These are phyloP conservation scores for Ambrosiella cleistominuta DNA, from an alignment of 2,329 filamentous ascomycete species.

Conservation along the genomic window DNA sequence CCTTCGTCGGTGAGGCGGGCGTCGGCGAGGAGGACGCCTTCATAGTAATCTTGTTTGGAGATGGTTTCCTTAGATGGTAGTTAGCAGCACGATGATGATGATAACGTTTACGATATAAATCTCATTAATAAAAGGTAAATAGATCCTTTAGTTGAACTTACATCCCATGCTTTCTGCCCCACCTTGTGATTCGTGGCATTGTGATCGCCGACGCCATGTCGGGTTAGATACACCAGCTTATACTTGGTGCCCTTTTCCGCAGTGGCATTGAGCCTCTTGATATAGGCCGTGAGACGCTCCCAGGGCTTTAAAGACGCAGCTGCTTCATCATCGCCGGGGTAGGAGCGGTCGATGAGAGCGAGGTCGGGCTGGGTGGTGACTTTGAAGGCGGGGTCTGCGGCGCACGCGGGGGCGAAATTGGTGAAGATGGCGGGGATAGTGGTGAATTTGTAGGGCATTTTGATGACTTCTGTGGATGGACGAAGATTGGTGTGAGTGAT, in stretches of 20 bases:
- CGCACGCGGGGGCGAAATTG: slow-evolving; percentile 22
- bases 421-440: slow-evolving; percentile 32
- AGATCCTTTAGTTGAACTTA: slow-evolving; percentile 14
- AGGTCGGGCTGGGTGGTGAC: slow-evolving; percentile 30
- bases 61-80: slow-evolving; percentile 19
- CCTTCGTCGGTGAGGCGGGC: slow-evolving; percentile 34
- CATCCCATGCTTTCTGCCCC: slow-evolving; percentile 39
- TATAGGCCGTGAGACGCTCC: slow-evolving; percentile 31
- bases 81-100: not conserved
- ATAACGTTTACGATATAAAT: too few relatives aligned
- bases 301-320: slow-evolving; percentile 27
- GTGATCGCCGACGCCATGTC: slow-evolving; percentile 37
- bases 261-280: slow-evolving; percentile 28
- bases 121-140: too few relatives aligned
- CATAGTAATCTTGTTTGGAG: slow-evolving; percentile 24
- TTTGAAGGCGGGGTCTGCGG: slow-evolving; percentile 17
- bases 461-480: not conserved
- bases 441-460: slow-evolving; percentile 14
- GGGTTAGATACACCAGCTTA: slow-evolving; percentile 35
- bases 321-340: slow-evolving; percentile 17
- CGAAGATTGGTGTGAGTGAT: not conserved
- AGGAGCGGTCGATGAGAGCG: slow-evolving; percentile 33
- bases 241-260: slow-evolving; percentile 28
- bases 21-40: slow-evolving; percentile 24
- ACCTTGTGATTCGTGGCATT: slow-evolving; percentile 36